These are phyloP conservation scores for Aaosphaeria arxii DNA, from an alignment of 2,329 filamentous ascomycete genomes.

Conservation along the genomic window DNA sequence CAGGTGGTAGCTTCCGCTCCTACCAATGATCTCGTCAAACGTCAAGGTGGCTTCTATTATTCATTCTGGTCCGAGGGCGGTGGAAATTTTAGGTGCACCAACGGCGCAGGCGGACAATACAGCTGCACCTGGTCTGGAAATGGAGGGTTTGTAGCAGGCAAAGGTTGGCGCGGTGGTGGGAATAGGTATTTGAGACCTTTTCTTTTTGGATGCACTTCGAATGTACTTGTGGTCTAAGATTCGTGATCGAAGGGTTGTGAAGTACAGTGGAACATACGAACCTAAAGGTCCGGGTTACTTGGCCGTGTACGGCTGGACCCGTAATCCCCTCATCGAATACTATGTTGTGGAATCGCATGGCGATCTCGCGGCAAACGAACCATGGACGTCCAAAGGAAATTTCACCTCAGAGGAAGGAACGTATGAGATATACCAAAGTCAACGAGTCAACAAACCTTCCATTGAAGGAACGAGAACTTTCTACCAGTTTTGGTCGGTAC, in stretches of 20 bases:
- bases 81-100: constrained; percentile 12
- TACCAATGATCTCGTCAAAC: constrained; percentile 14
- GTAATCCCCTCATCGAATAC: constrained; percentile 53
- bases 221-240: neutral
- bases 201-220: too few relatives aligned
- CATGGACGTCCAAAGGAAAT: constrained; percentile 24
- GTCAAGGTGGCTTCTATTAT: constrained; percentile 6
- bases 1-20: constrained; percentile 19
- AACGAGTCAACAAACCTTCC: constrained; percentile 42
- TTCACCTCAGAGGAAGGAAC: constrained; percentile 15
- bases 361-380: constrained; percentile 47
- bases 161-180: constrained; percentile 9
- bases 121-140: constrained; percentile 11
- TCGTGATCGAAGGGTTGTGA: constrained; percentile 7
- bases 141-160: constrained; percentile 12
- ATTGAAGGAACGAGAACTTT: constrained; percentile 50
- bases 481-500: constrained; percentile 45
- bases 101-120: constrained; percentile 13
- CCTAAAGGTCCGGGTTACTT: constrained; percentile 45
- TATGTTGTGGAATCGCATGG: constrained; percentile 48
- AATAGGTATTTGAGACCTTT: neutral
- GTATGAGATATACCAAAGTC: constrained; percentile 13
- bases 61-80: constrained; percentile 13
- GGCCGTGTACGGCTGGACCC: constrained; percentile 55
- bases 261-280: constrained; percentile 33